Evolutionary conservation across 345 rosid species (phyloP), one percentile per base, ranked within the genome.

Genomic region (Ailanthus altissimus): DNA sequence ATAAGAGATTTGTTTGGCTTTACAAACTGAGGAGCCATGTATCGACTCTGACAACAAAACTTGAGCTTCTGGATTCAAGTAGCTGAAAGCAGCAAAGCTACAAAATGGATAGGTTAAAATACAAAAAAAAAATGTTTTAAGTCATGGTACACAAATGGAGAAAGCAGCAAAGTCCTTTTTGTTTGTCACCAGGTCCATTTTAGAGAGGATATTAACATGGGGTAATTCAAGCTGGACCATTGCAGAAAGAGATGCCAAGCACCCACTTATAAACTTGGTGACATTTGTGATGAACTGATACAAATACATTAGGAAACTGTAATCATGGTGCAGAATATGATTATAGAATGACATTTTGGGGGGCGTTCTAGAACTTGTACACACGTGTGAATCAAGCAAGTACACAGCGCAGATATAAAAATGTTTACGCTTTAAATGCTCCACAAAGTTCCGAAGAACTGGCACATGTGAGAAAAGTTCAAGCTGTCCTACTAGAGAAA

Each of bases 191-290:
- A 90, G 97, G 78, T 95, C 98, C 97, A 95, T 95, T 84, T 95
- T 95, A 25, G 98, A 88, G 83, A 92, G 93, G 74, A 93, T 86
- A 81, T 95, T 95, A 74, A 95, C 84, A 80, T 90, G 98, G 6
- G 98, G 99, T 81, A 93, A 70, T 77, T 95, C 98, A 74, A 95
- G 97, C 81, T 95, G 96, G 76, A 95, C 67, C 97, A 95, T 95
- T 58, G 98, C 98, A 72, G 98, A 90, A 68, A 93, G 98, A 72
- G 99, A 95, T 49, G 94, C 92, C 98, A 92, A 90, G 80, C 99
- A 95, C 56, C 98, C 99, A 75, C 98, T 93, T 49, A 93, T 89
- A 79, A 90, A 95, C 86, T 95, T 95, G 36, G 98, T 92, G 62
- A 90, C 97, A 82, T 95, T 97, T 5, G 93, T 89, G 58, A 93